Conservation (phyloP, 495 filamentous ascomycete species). For the Massariosphaeria phaeospora region DNA sequence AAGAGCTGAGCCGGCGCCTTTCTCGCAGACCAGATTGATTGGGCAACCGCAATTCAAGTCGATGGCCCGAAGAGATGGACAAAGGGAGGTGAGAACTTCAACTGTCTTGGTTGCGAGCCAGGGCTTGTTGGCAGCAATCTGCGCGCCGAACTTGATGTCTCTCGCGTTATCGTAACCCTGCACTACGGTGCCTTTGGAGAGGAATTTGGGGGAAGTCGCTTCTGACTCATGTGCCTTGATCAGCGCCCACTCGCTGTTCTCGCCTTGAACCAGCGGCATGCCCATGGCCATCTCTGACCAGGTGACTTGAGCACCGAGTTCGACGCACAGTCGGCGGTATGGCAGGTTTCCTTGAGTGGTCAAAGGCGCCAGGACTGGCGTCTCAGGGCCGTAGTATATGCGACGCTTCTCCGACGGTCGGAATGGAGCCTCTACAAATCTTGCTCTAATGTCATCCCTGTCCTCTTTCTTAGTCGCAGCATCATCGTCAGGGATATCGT, state of each 20-base stretch:
- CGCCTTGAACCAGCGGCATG: constrained; percentile 81
- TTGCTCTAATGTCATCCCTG: constrained; percentile 65
- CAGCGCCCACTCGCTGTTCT: constrained; percentile 88
- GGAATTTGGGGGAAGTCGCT: constrained; percentile 58
- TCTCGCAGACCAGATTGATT: constrained; percentile 82
- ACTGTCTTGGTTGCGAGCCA: constrained; percentile 83
- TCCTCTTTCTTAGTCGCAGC: constrained; percentile 1
- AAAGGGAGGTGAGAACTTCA: constrained; percentile 67
- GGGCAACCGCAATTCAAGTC: constrained; percentile 97
- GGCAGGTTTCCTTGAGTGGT: constrained; percentile 97
- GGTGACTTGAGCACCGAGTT: constrained; percentile 84
- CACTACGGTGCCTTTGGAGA: constrained; percentile 49
- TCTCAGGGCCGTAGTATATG: constrained; percentile 89
- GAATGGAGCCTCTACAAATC: constrained; percentile 76
- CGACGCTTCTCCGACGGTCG: constrained; percentile 86
- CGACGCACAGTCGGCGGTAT: constrained; percentile 86
- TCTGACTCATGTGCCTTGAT: constrained; percentile 86
- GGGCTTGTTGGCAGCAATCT: constrained; percentile 84
- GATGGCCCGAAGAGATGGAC: constrained; percentile 78
- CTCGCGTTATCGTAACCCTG: constrained; percentile 72
- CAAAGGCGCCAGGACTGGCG: constrained; percentile 80
- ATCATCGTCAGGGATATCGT: constrained; percentile 26
- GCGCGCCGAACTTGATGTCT: constrained; percentile 83
- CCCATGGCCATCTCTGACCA: constrained; percentile 99
- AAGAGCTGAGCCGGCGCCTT: constrained; percentile 89